Evolutionary conservation across 352 stramenopile species (phyloP), one percentile per base, ranked within the genome.

Genomic region (Plasmopara viticola): DNA sequence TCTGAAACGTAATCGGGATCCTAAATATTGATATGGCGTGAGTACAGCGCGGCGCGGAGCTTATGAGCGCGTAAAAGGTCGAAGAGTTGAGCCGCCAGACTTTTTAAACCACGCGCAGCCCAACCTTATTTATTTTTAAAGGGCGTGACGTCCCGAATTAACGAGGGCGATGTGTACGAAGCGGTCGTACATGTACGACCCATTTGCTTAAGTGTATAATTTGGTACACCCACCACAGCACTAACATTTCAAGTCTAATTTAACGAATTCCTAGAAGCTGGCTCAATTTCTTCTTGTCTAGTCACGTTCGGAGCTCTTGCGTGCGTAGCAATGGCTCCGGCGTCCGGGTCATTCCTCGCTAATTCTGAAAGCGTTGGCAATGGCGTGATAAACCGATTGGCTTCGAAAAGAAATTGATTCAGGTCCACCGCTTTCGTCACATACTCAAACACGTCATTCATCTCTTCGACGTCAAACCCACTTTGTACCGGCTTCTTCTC

Each of bases 371-470:
- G 20, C 15, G 25, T 18, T 15, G 56, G 56, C 40, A 67, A 13
- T 12, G 61, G 55, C 1, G 70, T 66, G 25, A 70, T 72, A 46
- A 88, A 86, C 47, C 78, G 75, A 53, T 88, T 84, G 35, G 75
- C 70, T 35, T 84, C 64, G 30, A 76, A 86, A 9, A 88, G 56
- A 38, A 88, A 88, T 62, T 85, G 74, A 62, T 88, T 80, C 57
- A 88, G 52, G 38, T 86, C 72, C 30, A 88, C 70, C 12, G 73
- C 62, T 53, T 80, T 70, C 2, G 67, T 74, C 39, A 73, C 74
- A 41, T 72, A 74, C 28, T 74, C 72, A 29, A 77, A 76, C 62
- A 78, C 60, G 0, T 70, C 59, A 37, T 82, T 69, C 78, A 88
- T 86, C 42, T 66, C 68, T 38, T 83, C 73, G 1, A 74, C 47